Evolutionary conservation across 352 stramenopile species (phyloP).

Genomic region (Phytophthora aleatoria): DNA sequence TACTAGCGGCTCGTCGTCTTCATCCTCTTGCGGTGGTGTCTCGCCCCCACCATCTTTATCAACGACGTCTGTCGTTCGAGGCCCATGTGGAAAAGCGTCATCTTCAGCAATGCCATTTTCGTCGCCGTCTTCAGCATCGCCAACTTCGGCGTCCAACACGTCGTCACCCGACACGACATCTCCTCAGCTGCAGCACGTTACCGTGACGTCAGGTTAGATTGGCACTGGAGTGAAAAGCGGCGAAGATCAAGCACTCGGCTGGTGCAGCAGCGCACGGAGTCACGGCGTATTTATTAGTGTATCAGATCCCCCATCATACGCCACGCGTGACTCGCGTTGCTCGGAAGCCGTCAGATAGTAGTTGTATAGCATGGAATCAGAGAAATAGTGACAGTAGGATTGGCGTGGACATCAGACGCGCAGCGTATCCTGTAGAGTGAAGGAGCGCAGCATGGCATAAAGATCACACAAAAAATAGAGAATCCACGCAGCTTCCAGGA

Average conservation of each 20-base stretch:
- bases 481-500: constrained; percentile 25
- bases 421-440: constrained; percentile 32
- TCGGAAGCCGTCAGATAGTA: constrained; percentile 27
- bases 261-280: constrained; percentile 29
- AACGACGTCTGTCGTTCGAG: constrained; percentile 36
- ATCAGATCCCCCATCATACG: constrained; percentile 40
- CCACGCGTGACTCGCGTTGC: constrained; percentile 33
- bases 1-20: constrained; percentile 39
- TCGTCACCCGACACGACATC: constrained; percentile 55
- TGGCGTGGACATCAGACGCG: constrained; percentile 9
- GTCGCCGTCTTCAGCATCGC: constrained; percentile 40
- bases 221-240: constrained; percentile 4
- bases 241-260: constrained; percentile 26
- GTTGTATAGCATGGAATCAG: constrained; percentile 32
- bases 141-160: constrained; percentile 40
- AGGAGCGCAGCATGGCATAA: constrained; percentile 23
- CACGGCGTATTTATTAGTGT: constrained; percentile 61
- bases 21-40: constrained; percentile 26
- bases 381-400: constrained; percentile 13
- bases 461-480: constrained; percentile 39
- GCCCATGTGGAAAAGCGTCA: constrained; percentile 56
- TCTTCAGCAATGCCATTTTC: constrained; percentile 48
- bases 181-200: constrained; percentile 67
- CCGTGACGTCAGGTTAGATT: constrained; percentile 67
- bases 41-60: constrained; percentile 28